These are phyloP conservation scores for Handroanthus guayacan DNA, from an alignment of 257 asterid genomes.

Conservation along the genomic window DNA sequence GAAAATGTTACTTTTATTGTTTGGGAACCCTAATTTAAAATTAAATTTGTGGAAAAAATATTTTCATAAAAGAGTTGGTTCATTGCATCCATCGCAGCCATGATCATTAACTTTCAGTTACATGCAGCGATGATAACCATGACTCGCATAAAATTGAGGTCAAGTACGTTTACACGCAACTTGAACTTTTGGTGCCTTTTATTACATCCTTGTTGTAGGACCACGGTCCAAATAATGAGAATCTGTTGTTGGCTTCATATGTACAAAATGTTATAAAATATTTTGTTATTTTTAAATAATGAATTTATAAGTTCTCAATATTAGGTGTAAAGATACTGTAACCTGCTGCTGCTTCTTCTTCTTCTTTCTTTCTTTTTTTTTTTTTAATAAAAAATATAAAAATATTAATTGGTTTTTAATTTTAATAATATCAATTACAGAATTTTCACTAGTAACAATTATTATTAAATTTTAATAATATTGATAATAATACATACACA, in stretches of 20 bases:
- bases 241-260: background rate
- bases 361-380: too few relatives aligned
- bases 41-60: background rate
- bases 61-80: conserved; percentile 12
- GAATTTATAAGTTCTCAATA: too few relatives aligned
- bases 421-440: too few relatives aligned
- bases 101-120: background rate
- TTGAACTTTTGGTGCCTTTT: conserved; percentile 26
- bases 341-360: too few relatives aligned
- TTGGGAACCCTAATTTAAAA: background rate
- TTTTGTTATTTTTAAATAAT: too few relatives aligned
- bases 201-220: conserved; percentile 14
- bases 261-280: background rate
- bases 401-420: too few relatives aligned
- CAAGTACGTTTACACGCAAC: conserved; percentile 28
- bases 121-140: conserved; percentile 17
- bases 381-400: too few relatives aligned
- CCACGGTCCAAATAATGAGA: conserved; percentile 36
- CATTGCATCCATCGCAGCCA: conserved; percentile 22
- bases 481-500: too few relatives aligned
- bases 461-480: too few relatives aligned
- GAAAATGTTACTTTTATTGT: background rate
- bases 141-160: conserved; percentile 31
- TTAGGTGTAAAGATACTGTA: too few relatives aligned
- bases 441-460: too few relatives aligned